These are phyloP conservation scores for Rhodocollybia butyracea DNA, from an alignment of 768 basidiomycete species.

Conservation along the genomic window DNA sequence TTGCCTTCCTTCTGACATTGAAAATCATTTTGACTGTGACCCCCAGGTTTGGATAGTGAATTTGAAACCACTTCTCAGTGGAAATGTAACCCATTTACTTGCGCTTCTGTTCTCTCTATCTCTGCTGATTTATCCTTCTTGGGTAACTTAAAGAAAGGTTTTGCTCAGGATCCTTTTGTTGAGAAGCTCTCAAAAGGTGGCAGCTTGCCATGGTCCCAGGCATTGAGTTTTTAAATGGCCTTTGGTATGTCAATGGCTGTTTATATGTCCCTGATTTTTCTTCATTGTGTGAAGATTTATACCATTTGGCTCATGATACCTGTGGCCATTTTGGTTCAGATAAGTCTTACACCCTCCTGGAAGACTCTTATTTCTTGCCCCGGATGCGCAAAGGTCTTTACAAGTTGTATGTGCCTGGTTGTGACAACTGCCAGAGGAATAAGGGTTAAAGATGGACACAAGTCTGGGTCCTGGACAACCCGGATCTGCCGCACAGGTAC, in stretches of 20 bases:
- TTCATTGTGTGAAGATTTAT: not conserved
- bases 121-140: not conserved
- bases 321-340: conserved; percentile 7
- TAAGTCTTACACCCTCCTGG: conserved; percentile 11
- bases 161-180: not conserved
- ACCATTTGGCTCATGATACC: not conserved
- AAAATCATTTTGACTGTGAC: not conserved
- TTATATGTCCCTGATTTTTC: not conserved
- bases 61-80: not conserved
- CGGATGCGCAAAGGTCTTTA: conserved; percentile 21
- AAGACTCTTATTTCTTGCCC: conserved; percentile 11
- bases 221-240: not conserved
- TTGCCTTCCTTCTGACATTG: not conserved
- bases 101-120: not conserved
- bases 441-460: too few relatives aligned
- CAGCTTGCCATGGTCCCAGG: not conserved
- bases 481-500: too few relatives aligned
- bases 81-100: not conserved
- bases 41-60: not conserved
- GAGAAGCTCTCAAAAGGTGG: not conserved
- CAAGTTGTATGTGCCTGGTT: conserved; percentile 18
- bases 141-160: not conserved
- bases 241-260: not conserved
- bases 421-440: not conserved
- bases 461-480: too few relatives aligned